Base-by-base conservation (phyloP, 345 rosid genomes). In the Citrus mangshanensis region DNA sequence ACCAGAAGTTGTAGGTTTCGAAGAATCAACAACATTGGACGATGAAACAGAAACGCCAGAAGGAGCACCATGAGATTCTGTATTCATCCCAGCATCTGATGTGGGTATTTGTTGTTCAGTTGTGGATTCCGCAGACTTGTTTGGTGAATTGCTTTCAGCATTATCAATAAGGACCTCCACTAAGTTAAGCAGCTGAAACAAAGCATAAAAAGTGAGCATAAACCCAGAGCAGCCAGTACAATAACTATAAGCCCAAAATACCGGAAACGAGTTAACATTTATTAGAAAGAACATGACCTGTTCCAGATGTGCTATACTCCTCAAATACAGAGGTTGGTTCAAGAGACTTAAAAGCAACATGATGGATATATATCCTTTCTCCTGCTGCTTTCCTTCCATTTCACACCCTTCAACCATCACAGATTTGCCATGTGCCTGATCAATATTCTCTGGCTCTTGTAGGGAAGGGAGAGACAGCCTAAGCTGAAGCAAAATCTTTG, bases 271-370 rank as follows among this genome's bases (percentile, higher is more conserved):
- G n/a, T 54, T 22, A 37, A 61, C 78, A 68, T 6, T 32, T 77
- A 54, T 30, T 30, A 6, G 16, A 69, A 9, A 30, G 35, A 49
- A 74, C 65, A 46, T 74, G 75, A 93, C 99, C 99, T 92, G 99
- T 83, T 95, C 99, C 77, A 95, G 97, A 87, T 93, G 99, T 61
- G 98, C 96, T 74, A 95, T 81, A 74, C 99, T 95, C 89, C 99
- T 92, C 85, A 90, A 75, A 81, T 95, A 95, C 63, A 95, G 93
- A 65, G 99, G 96, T 81, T 93, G 97, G 81, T 89, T 92, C 85
- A 95, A 84, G 86, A 95, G 98, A 85, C 93, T 89, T 82, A 95
- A 84, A 74, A 95, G 99, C 86, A 93, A 79, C 30, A 89, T 91
- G 68, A 95, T 83, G 13, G 97, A 90, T 78, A 88, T 71, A 82